A percentile compares a stretch with the other conserved stretches of the same genome.
phyloP scores from a whole-genome alignment of 768 basidiomycete species.

The Exidia glandulosa region DNA sequence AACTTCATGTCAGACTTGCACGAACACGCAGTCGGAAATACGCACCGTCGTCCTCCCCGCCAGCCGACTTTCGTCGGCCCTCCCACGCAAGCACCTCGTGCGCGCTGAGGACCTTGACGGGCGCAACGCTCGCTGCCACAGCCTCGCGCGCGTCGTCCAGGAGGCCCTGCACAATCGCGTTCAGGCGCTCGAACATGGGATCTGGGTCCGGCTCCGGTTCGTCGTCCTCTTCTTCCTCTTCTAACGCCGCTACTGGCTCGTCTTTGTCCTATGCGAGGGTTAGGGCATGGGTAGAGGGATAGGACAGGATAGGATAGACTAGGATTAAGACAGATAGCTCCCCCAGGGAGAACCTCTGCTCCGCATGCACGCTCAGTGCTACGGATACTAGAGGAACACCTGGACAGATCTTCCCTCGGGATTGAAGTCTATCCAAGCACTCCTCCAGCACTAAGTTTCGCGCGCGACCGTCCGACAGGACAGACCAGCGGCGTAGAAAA shows the following conservation, averaged over 20 bases:
- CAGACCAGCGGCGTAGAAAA: too few relatives aligned
- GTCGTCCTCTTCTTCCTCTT: constrained; percentile 10
- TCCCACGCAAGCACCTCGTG: constrained; percentile 59
- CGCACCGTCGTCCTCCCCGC: constrained; percentile 5
- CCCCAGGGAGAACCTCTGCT: too few relatives aligned
- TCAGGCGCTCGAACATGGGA: constrained; percentile 11
- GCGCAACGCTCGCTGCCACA: constrained; percentile 24
- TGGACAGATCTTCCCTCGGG: too few relatives aligned
- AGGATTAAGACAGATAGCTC: too few relatives aligned
- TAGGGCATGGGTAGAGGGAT: too few relatives aligned
- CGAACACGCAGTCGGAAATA: too few relatives aligned
- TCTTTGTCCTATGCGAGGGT: background rate
- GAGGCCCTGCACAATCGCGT: constrained; percentile 9
- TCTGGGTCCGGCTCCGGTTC: constrained; percentile 12
- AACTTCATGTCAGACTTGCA: too few relatives aligned
- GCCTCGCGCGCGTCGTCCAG: constrained; percentile 36
- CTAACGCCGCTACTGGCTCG: background rate
- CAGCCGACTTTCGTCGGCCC: constrained; percentile 24
- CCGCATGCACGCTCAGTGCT: background rate
- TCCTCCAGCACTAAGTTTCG: too few relatives aligned
- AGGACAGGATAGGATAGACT: background rate
- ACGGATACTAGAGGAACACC: too few relatives aligned
- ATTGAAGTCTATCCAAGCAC: too few relatives aligned
- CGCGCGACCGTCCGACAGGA: too few relatives aligned
- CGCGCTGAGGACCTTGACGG: constrained; percentile 52